Evolutionary conservation across 768 basidiomycete genomes (phyloP).

Genomic region (Imleria badia): DNA sequence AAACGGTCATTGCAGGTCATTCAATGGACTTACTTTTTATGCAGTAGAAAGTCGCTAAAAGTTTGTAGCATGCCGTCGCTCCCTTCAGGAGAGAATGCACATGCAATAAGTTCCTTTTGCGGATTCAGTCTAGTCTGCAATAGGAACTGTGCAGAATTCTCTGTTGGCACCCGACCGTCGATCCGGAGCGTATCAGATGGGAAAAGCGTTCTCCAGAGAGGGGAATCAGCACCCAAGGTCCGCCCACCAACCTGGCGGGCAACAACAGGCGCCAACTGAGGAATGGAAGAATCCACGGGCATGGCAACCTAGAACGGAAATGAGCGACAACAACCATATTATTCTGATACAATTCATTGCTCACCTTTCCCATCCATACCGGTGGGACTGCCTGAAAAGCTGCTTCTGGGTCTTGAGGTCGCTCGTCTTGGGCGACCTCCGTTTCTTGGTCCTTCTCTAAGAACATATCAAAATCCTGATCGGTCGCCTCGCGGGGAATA

Average conservation of each 20-base stretch:
- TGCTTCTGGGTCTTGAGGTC: slow-evolving; percentile 43
- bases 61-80: slow-evolving; percentile 52
- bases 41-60: slow-evolving; percentile 64
- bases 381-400: slow-evolving; percentile 54
- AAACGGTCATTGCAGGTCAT: slow-evolving; percentile 8
- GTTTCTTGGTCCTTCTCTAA: slow-evolving; percentile 57
- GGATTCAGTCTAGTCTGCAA: slow-evolving; percentile 75
- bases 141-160: slow-evolving; percentile 76
- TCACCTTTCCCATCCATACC: slow-evolving; percentile 78
- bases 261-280: slow-evolving; percentile 61
- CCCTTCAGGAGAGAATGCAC: slow-evolving; percentile 61
- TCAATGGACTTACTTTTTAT: slow-evolving; percentile 59
- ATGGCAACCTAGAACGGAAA: slow-evolving; percentile 59
- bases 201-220: slow-evolving; percentile 76
- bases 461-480: slow-evolving; percentile 87
- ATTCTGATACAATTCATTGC: slow-evolving; percentile 18
- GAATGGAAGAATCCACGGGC: slow-evolving; percentile 72
- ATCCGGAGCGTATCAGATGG: slow-evolving; percentile 69
- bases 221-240: slow-evolving; percentile 51
- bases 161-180: slow-evolving; percentile 79
- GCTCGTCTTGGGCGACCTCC: slow-evolving; percentile 22
- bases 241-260: slow-evolving; percentile 84
- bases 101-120: slow-evolving; percentile 76
- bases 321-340: slow-evolving; percentile 10
- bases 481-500: slow-evolving; percentile 49